Conservation (phyloP, 352 stramenopile genomes). For the Thalassiosira pacifica region DNA sequence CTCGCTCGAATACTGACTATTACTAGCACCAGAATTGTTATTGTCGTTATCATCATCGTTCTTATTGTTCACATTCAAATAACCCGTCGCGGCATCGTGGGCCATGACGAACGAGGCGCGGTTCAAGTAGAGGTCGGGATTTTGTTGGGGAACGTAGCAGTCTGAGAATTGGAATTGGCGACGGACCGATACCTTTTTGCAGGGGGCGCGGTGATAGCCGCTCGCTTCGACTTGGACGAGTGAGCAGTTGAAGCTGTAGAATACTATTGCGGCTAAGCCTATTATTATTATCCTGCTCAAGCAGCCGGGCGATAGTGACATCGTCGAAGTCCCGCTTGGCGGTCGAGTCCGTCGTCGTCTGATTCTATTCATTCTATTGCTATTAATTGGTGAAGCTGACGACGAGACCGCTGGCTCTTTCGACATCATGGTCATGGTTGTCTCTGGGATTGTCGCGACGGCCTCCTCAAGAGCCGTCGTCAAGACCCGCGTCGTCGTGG, state of each 20-base stretch:
- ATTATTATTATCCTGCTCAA: too few relatives aligned
- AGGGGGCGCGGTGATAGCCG: conserved; percentile 53
- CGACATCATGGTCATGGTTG: too few relatives aligned
- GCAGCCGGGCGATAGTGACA: too few relatives aligned
- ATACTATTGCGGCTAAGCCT: too few relatives aligned
- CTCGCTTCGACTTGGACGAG: background rate
- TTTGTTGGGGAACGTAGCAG: conserved; percentile 72
- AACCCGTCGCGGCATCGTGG: conserved; percentile 80
- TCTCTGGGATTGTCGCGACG: too few relatives aligned
- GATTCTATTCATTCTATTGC: too few relatives aligned
- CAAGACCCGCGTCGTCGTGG: too few relatives aligned
- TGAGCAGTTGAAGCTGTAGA: background rate
- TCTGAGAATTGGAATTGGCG: conserved; percentile 67
- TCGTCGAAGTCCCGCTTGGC: too few relatives aligned
- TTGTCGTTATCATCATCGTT: background rate
- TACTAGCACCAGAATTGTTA: background rate
- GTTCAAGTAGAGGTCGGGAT: conserved; percentile 54
- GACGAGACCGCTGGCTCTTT: too few relatives aligned
- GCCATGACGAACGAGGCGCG: conserved; percentile 74
- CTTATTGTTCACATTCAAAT: conserved; percentile 57
- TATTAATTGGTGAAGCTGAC: too few relatives aligned
- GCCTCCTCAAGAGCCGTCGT: too few relatives aligned
- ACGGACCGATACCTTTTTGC: conserved; percentile 31
- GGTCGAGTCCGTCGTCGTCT: too few relatives aligned
- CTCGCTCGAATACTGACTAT: background rate